Evolutionary conservation across 2,329 filamentous ascomycete species (phyloP), one percentile per base, ranked within the genome.

Genomic region (Elsinoe necatrix): DNA sequence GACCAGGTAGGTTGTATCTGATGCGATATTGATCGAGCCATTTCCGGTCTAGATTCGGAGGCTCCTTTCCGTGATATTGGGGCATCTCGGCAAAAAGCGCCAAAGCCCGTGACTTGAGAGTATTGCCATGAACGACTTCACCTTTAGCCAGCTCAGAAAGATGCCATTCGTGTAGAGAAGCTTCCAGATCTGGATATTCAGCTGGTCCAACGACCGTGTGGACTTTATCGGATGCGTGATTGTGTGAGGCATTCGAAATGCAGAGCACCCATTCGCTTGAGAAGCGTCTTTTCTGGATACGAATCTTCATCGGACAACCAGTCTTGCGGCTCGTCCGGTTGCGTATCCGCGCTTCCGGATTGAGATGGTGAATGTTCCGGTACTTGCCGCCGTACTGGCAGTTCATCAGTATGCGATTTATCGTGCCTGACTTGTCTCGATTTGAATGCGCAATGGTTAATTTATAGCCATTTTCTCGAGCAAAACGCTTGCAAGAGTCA

Each of bases 371-470:
- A 16, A 58, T 58, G 29, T 61, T 61, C n/a, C 59, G 54, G 39
- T 61, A 63, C 20, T 59, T 58, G 29, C 60, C 60, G 2, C 54
- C 60, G 39, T 62, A 58, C 21, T 61, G 59, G 41, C 61, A 63
- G 12, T 58, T 57, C 39, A 63, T 55, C 48, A 62, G 45, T 37
- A 59, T 50, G 25, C 59, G 59, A 41, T 60, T 58, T 9, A 55
- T 57, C 48, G 59, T 59, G 35, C 58, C 60, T 16, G 57, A 48
- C 51, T 59, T 59, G 23, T 60, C 48, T 41, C 57, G 59, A 50
- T 61, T 59, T 5, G 61, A 62, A 41, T 63, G 61, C 7, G 60
- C 61, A 20, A 63, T 61, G 35, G 61, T 61, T 12, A 63, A 57
- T 20, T 57, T 57, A 39, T 61, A 63, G 29, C 59, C 59, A 47